Percentiles rank a stretch among this genome's conserved stretches.
phyloP scores from a whole-genome alignment of 257 asterid genomes.

The Scutellaria galericulata region DNA sequence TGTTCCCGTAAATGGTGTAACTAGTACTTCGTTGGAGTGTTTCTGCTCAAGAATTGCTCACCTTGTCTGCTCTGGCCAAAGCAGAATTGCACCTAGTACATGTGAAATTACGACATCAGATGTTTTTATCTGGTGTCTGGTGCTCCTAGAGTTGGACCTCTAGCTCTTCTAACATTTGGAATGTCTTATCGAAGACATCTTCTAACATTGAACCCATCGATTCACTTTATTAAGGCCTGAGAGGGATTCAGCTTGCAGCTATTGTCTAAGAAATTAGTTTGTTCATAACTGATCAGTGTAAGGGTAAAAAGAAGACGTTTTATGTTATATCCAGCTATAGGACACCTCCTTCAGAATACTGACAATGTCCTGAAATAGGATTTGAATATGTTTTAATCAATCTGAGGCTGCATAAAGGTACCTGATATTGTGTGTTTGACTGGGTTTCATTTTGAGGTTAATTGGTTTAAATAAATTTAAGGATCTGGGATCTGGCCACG shows the following conservation, averaged over 20 bases:
- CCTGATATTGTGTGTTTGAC: background rate
- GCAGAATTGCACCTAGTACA: background rate
- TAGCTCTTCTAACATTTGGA: too few species aligned
- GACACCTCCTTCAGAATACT: background rate
- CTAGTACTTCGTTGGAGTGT: background rate
- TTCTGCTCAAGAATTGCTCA: background rate
- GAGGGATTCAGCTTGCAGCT: background rate
- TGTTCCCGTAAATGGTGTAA: background rate
- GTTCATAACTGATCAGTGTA: background rate
- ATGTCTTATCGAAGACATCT: background rate
- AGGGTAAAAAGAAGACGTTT: background rate
- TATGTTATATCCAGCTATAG: background rate
- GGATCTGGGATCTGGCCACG: background rate
- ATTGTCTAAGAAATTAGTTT: background rate
- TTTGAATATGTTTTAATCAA: background rate
- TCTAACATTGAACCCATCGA: background rate
- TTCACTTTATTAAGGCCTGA: background rate
- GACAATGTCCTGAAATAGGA: conserved; percentile 5
- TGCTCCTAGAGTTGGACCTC: background rate
- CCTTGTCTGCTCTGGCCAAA: background rate
- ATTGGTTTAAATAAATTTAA: too few species aligned
- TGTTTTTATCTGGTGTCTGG: background rate
- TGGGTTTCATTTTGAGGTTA: conserved; percentile 1
- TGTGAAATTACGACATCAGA: background rate
- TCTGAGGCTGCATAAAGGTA: background rate